phyloP scores from a whole-genome alignment of 352 stramenopile genomes.

The Phytophthora aleatoria region DNA sequence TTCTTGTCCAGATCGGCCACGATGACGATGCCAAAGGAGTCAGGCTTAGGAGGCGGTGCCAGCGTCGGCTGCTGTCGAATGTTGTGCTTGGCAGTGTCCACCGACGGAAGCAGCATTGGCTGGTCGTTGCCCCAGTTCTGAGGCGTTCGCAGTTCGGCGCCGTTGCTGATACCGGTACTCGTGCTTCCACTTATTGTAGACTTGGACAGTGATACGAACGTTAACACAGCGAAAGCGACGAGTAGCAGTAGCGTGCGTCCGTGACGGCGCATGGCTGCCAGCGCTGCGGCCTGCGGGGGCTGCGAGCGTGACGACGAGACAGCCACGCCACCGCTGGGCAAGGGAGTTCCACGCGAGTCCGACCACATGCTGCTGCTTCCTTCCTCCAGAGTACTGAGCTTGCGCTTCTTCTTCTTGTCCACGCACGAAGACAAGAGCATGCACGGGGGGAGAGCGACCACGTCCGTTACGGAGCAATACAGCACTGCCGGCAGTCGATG shows the following conservation, averaged over 20 bases:
- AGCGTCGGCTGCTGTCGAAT: conserved; percentile 41
- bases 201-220: conserved; percentile 68
- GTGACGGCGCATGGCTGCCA: conserved; percentile 51
- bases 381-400: conserved; percentile 70
- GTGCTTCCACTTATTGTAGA: conserved; percentile 36
- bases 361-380: conserved; percentile 54
- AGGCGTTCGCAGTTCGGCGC: conserved; percentile 21
- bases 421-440: conserved; percentile 42
- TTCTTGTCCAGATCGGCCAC: conserved; percentile 98
- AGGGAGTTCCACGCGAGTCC: conserved; percentile 35
- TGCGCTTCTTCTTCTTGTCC: conserved; percentile 86
- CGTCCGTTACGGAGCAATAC: conserved; percentile 23
- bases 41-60: conserved; percentile 39
- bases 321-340: conserved; percentile 28
- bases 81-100: conserved; percentile 21
- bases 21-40: conserved; percentile 88
- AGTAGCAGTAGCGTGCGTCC: conserved; percentile 57
- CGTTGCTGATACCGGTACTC: conserved; percentile 6
- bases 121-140: conserved; percentile 37
- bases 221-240: conserved; percentile 50
- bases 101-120: conserved; percentile 17
- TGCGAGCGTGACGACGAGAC: conserved; percentile 35
- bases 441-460: conserved; percentile 15
- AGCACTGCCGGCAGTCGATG: background rate
- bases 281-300: conserved; percentile 29